phyloP scores from a whole-genome alignment of 139 green algal genomes.

The Pleodorina starrii region DNA sequence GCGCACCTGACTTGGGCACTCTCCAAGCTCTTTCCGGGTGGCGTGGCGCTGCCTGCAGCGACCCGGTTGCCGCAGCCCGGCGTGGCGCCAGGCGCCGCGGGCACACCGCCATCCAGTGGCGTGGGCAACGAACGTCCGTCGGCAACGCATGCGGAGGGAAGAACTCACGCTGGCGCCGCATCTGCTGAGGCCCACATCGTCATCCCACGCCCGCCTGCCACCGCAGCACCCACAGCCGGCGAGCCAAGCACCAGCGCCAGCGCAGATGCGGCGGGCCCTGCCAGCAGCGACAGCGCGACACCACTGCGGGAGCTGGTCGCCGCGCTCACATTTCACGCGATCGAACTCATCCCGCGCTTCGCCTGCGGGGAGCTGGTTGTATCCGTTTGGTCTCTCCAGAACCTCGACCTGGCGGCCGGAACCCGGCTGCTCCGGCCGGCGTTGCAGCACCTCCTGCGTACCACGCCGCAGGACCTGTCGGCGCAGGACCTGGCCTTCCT shows the following conservation, averaged over 20 bases:
- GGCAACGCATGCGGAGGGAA: no score
- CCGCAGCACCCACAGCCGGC: no score
- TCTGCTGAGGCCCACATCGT: no score
- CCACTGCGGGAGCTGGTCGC: constrained; percentile 8
- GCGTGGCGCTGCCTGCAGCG: not conserved
- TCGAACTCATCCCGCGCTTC: not conserved
- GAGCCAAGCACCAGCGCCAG: not conserved
- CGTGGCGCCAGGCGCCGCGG: no score
- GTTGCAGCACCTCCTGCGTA: not conserved
- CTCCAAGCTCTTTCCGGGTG: not conserved
- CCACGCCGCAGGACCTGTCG: not conserved
- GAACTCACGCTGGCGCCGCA: no score
- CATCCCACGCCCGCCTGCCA: no score
- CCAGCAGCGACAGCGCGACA: not conserved
- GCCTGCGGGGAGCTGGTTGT: constrained; percentile 28
- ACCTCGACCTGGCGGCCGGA: not conserved
- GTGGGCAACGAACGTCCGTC: no score
- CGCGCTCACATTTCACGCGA: not conserved
- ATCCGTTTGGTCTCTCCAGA: constrained; percentile 11
- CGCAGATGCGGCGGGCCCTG: not conserved
- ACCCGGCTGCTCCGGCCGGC: not conserved
- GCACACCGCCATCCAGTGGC: no score
- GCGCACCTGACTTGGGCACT: constrained; percentile 47
- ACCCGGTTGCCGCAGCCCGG: no score
- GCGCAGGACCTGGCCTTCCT: constrained; percentile 27